Base-by-base conservation (phyloP, 176 grass and related monocot genomes). In the Puccinellia tenuiflora region DNA sequence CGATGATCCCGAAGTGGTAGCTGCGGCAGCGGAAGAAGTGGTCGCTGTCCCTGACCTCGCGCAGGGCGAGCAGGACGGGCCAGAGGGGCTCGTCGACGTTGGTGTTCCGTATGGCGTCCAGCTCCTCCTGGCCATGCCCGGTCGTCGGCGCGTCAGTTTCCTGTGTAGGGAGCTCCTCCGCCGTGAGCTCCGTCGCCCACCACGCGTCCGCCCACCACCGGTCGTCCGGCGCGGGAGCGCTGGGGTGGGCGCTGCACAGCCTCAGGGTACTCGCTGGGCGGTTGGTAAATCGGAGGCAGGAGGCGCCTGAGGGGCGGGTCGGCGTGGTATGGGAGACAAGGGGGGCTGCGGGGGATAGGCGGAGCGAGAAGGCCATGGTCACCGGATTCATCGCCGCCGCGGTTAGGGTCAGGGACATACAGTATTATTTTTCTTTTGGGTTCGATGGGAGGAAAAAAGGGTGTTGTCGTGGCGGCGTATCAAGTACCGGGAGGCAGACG, bases 41-140 rank as follows among this genome's bases (percentile, higher is more conserved):
- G 35, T 38, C 38, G 15, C n/a, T 18, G 40, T 42, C 39, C 18
- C 73, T 53, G 48, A 75, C 30, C 73, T 75, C 48, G 30, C 48
- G 4, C 37, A 60, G 51, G 29, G 55, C 69, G 42, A 75, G 82
- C n/a, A 35, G 24, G 43, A 84, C 5, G 29, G 71, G 71, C 3
- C 10, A 57, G 30, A 84, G 72, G 1, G 82, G 82, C 9, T 84
- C 82, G 42, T 55, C 10, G 31, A 84, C 10, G 56, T 65, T 43
- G 6, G 82, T 57, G 43, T 84, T 48, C 15, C 43, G 24, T 52
- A 84, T 76, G 22, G 82, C 82, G 16, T 54, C 35, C 10, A 67
- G 22, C 82, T 84, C 82, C 59, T 76, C 82, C 45, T 7, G 16
- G 72, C 59, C 82, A 5, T 65, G 31, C 30, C 71, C 82, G 56